A percentile compares a stretch with the other conserved stretches of the same genome.
These are phyloP conservation scores for Diversispora epigaea DNA, from an alignment of 192 early-diverging fungal genomes.

Conservation along the genomic window DNA sequence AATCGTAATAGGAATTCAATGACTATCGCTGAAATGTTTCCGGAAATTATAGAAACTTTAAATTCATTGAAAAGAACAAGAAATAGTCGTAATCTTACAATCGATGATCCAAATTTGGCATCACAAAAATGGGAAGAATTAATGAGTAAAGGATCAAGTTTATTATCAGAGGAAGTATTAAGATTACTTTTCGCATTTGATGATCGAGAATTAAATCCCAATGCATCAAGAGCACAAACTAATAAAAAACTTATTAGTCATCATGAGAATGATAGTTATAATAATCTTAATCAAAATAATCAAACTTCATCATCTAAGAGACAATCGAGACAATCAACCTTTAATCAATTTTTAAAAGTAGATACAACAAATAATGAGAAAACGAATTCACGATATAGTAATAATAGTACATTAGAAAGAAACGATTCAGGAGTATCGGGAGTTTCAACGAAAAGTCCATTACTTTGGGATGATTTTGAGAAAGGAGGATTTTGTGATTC, in stretches of 20 bases:
- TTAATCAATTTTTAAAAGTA: neutral
- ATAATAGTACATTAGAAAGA: neutral
- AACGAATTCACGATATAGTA: neutral
- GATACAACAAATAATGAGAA: neutral
- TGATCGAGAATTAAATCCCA: neutral
- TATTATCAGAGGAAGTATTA: conserved; percentile 12
- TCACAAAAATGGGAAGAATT: conserved; percentile 25
- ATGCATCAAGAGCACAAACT: neutral
- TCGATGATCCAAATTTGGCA: conserved; percentile 8
- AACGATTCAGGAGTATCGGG: neutral
- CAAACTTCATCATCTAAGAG: neutral
- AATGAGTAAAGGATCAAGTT: neutral
- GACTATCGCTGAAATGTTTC: conserved; percentile 1
- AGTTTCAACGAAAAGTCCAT: neutral
- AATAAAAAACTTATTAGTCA: neutral
- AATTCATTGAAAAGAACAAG: neutral
- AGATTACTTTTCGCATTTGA: conserved; percentile 28
- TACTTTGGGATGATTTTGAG: neutral
- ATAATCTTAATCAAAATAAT: neutral
- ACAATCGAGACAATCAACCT: too few species aligned
- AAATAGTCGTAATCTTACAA: neutral
- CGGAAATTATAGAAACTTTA: conserved; percentile 2
- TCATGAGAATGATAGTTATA: neutral
- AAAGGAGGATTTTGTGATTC: neutral
- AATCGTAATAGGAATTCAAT: neutral